Evolutionary conservation across 495 filamentous ascomycete species (phyloP), one percentile per base, ranked within the genome.

Genomic region (Xylaria longipes): DNA sequence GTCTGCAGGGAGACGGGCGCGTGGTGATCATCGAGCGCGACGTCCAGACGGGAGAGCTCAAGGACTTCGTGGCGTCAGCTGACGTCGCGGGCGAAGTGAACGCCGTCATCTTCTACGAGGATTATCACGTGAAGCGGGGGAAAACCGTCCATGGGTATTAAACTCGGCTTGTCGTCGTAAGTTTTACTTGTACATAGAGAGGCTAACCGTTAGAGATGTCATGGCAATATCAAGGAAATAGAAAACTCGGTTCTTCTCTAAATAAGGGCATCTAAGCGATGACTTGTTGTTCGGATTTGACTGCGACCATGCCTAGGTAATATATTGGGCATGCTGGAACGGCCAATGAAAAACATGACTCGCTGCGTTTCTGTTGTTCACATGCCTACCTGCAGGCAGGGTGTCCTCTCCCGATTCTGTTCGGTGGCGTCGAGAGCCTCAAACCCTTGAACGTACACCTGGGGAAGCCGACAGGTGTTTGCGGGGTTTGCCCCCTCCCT

Each of bases 21-120:
- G 88, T 92, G 7, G 90, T 85, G 14, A 78, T 93, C 75, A 84
- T 93, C 64, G 75, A 83, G 76, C 80, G 91, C 15, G 86, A 92
- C 78, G 78, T 80, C 3, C 71, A 73, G 48, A 89, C 86, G 0
- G 91, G 91, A 0, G 71, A 82, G 57, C 76, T 93, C 66, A 86
- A 84, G 31, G 84, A 87, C 63, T 80, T 82, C 67, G 76, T 87
- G 2, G 89, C 84, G 15, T 73, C 80, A 68, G 76, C 87, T 9
- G 82, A 85, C 48, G 72, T 86, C 33, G 72, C 84, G 65, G 89
- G 88, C 29, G 75, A 83, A 63, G 78, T 91, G 65, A 91, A 86
- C 60, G 85, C 86, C 76, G 86, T 89, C 22, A 82, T 91, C 69
- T 93, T 90, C 84, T 84, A 85, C 66, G 89, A 93, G 79, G 85